Conservation (phyloP, 495 filamentous ascomycete species). For the Hamigera avellanea region DNA sequence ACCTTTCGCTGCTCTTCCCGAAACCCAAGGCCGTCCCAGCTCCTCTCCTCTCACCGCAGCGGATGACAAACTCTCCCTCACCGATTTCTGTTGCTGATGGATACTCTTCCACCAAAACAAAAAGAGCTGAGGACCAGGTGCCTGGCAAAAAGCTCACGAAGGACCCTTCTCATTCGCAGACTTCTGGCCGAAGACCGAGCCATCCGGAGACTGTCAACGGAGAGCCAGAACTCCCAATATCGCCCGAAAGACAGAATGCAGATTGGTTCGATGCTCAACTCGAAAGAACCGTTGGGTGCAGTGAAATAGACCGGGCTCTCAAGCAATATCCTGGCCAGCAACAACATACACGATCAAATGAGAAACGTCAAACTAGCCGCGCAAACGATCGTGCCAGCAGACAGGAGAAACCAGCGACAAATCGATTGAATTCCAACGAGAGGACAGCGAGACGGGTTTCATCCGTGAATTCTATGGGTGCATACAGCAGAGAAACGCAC, state of each 20-base stretch:
- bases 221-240: too few relatives aligned
- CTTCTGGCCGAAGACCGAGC: not conserved
- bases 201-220: not conserved
- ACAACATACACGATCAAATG: not conserved
- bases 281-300: slow-evolving; percentile 24
- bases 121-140: slow-evolving; percentile 7
- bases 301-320: slow-evolving; percentile 28
- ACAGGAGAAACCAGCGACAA: slow-evolving; percentile 14
- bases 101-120: slow-evolving; percentile 8
- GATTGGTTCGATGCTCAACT: slow-evolving; percentile 12
- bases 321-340: slow-evolving; percentile 19
- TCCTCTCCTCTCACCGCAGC: slow-evolving; percentile 33
- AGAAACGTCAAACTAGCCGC: not conserved
- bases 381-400: slow-evolving; percentile 7
- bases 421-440: slow-evolving; percentile 12
- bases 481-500: slow-evolving; percentile 12
- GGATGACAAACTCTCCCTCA: slow-evolving; percentile 33
- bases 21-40: slow-evolving; percentile 23
- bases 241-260: too few relatives aligned
- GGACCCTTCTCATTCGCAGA: slow-evolving; percentile 7
- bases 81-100: slow-evolving; percentile 27
- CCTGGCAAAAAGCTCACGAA: slow-evolving; percentile 18
- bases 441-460: slow-evolving; percentile 7
- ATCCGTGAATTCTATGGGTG: slow-evolving; percentile 11
- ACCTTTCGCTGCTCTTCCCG: slow-evolving; percentile 35